Evolutionary conservation across 2,329 filamentous ascomycete species (phyloP).

Genomic region (Hymenoscyphus fructigenus): DNA sequence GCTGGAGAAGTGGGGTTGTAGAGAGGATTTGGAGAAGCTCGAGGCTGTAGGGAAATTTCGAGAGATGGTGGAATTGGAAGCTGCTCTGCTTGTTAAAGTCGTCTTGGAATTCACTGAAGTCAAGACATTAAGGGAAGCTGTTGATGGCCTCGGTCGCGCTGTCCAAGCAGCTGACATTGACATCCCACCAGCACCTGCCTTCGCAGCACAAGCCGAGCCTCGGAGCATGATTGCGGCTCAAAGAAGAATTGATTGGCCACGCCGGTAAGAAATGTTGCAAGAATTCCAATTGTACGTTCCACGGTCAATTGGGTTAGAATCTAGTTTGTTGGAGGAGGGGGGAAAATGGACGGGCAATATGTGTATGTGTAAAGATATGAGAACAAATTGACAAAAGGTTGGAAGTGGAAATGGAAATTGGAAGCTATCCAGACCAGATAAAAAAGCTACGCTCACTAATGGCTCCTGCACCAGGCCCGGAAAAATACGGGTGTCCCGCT

Average conservation of each 20-base stretch:
- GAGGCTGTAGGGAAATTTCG: not conserved
- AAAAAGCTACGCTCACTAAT: not conserved
- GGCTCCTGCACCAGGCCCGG: not conserved
- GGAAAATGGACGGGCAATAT: not conserved
- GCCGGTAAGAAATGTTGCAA: not conserved
- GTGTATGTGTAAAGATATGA: not conserved
- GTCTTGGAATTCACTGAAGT: not conserved
- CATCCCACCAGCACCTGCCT: slow-evolving; percentile 8
- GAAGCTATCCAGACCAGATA: not conserved
- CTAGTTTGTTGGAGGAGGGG: not conserved
- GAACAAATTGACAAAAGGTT: not conserved
- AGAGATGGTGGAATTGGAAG: not conserved
- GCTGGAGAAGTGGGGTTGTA: slow-evolving; percentile 22
- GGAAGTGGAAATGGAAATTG: not conserved
- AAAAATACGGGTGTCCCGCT: not conserved
- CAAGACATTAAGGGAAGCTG: not conserved
- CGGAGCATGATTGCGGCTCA: slow-evolving; percentile 6
- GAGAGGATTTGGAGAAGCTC: not conserved
- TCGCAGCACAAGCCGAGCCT: slow-evolving; percentile 8
- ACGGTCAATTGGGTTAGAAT: not conserved
- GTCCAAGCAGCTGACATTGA: slow-evolving; percentile 10
- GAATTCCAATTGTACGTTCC: not conserved
- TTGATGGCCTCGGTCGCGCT: slow-evolving; percentile 2
- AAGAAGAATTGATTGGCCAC: slow-evolving; percentile 7
- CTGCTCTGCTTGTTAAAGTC: not conserved